Percentiles rank a stretch among this genome's conserved stretches.
These are phyloP conservation scores for Hypoxylon sp. DNA, from an alignment of 2,329 filamentous ascomycete species.

Conservation along the genomic window DNA sequence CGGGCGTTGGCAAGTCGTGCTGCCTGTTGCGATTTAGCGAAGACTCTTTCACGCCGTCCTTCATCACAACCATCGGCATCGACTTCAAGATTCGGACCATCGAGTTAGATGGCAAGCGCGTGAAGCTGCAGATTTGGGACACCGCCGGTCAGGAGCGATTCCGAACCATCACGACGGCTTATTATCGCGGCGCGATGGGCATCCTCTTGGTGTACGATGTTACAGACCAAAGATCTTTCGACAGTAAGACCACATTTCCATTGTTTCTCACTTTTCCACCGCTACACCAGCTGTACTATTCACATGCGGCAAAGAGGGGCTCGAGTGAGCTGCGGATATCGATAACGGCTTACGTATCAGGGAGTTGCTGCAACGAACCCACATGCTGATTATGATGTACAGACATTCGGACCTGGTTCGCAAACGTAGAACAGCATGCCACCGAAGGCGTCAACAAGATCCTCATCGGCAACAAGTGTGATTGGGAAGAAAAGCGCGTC, in stretches of 20 bases:
- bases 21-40: conserved; percentile 97
- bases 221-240: conserved; percentile 94
- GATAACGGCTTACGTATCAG: conserved; percentile 17
- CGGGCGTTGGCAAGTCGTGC: conserved; percentile 96
- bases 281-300: not conserved
- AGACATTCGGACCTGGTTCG: conserved; percentile 99
- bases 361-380: conserved; percentile 9
- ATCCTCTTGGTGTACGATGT: conserved; percentile 98
- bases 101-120: conserved; percentile 97
- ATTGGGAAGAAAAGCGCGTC: conserved; percentile 99
- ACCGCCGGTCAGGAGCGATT: conserved; percentile 98
- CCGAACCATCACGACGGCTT: conserved; percentile 98
- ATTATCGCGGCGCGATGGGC: conserved; percentile 98
- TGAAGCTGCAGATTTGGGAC: conserved; percentile 99
- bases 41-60: conserved; percentile 96
- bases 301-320: conserved; percentile 14
- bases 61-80: conserved; percentile 99
- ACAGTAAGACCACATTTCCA: conserved; percentile 74
- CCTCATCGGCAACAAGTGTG: conserved; percentile 99
- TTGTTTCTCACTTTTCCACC: not conserved
- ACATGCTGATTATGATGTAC: conserved; percentile 45
- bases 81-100: conserved; percentile 99
- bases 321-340: conserved; percentile 22
- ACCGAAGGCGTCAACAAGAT: conserved; percentile 99
- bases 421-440: conserved; percentile 97